These are phyloP conservation scores for Psophocarpus tetragonolobus DNA, from an alignment of 306 rosid species.

Conservation along the genomic window DNA sequence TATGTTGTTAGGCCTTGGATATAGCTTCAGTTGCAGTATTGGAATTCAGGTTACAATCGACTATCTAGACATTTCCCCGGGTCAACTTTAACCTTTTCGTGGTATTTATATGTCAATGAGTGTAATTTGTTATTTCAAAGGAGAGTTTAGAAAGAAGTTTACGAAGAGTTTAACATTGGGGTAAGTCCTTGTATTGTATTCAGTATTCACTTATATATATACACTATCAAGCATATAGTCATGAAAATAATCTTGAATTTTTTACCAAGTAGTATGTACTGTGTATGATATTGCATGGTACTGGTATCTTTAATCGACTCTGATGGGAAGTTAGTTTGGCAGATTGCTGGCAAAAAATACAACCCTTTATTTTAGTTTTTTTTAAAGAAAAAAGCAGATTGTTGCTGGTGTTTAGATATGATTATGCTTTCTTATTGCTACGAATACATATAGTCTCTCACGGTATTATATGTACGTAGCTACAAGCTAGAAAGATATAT, in stretches of 20 bases:
- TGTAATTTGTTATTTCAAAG: conserved; percentile 44
- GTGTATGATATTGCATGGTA: conserved; percentile 4
- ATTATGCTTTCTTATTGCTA: neutral
- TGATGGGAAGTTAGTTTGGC: conserved; percentile 13
- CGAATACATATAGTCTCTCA: neutral
- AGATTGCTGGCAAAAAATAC: too few relatives aligned
- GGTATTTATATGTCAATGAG: conserved; percentile 29
- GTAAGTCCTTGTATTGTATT: conserved; percentile 31
- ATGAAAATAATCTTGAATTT: conserved; percentile 26
- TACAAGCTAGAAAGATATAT: neutral
- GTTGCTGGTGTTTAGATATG: neutral
- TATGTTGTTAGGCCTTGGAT: conserved; percentile 22
- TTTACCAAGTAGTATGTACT: neutral
- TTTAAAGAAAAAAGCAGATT: too few relatives aligned
- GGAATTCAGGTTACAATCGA: conserved; percentile 21
- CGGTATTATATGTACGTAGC: neutral
- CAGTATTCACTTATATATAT: conserved; percentile 21
- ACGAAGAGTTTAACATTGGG: conserved; percentile 37
- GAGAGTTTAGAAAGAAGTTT: conserved; percentile 40
- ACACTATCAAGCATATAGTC: conserved; percentile 21
- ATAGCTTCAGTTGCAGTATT: conserved; percentile 20
- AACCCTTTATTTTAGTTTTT: too few relatives aligned
- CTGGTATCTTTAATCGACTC: neutral
- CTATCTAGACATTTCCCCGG: conserved; percentile 10
- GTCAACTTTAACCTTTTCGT: conserved; percentile 26